A percentile compares a stretch with the other conserved stretches of the same genome.
Evolutionary conservation across 1,284 basidiomycete genomes (phyloP).

Genomic region (Irpex lacteus): DNA sequence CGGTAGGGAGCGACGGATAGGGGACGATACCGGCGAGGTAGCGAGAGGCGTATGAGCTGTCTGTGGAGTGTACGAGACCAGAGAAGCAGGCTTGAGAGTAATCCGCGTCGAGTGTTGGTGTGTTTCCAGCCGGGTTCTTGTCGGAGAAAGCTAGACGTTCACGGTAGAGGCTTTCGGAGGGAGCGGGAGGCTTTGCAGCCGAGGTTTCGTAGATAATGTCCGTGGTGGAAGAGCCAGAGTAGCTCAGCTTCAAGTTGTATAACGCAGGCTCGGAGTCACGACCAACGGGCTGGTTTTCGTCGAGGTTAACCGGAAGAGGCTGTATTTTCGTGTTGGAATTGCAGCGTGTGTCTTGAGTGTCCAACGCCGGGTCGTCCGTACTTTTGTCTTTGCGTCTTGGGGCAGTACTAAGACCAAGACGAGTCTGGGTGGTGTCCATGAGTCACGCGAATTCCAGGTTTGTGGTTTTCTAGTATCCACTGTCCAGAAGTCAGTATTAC

Average conservation of each 20-base stretch:
- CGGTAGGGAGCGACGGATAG: slow-evolving; percentile 3
- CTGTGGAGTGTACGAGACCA: neutral
- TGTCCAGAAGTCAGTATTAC: no score
- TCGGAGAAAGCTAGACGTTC: neutral
- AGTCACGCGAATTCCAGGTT: no score
- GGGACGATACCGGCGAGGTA: slow-evolving; percentile 6
- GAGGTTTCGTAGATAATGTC: neutral
- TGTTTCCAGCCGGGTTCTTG: neutral
- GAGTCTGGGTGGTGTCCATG: no score
- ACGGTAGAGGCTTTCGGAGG: neutral
- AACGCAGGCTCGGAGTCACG: neutral
- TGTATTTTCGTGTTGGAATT: neutral
- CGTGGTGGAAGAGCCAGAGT: neutral
- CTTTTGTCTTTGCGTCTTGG: no score
- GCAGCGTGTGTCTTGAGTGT: no score
- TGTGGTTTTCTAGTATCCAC: no score
- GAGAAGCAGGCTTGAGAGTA: neutral
- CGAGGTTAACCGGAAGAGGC: neutral
- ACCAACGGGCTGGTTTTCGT: neutral
- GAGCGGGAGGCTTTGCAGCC: neutral
- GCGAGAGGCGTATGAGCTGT: slow-evolving; percentile 3
- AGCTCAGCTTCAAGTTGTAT: neutral
- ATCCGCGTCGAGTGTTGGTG: neutral
- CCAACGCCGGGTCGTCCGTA: no score
- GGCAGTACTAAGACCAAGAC: no score